Conservation (phyloP, 2,329 filamentous ascomycete genomes). For the Achaetomium macrosporum region DNA sequence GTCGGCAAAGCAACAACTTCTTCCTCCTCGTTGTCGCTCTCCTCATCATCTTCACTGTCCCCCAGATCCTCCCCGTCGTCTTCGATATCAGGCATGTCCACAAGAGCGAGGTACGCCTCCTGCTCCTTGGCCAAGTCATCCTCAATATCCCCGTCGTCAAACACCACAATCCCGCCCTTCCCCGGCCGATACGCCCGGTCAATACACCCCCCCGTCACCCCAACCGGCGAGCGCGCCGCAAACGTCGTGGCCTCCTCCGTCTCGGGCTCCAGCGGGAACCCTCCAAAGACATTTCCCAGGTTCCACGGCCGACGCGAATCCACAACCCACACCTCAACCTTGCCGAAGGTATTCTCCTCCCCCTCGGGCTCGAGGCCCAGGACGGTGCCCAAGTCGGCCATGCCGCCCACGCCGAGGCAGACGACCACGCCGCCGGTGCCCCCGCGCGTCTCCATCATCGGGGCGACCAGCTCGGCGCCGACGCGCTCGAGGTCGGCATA, state of each 20-base stretch:
- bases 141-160: conserved; percentile 93
- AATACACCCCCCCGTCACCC: conserved; percentile 69
- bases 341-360: conserved; percentile 66
- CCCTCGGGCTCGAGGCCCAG: conserved; percentile 67
- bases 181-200: conserved; percentile 67
- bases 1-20: conserved; percentile 36
- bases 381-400: conserved; percentile 78
- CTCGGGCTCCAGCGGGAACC: conserved; percentile 52
- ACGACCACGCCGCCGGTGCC: conserved; percentile 85
- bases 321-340: conserved; percentile 93
- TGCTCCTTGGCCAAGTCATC: conserved; percentile 69
- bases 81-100: conserved; percentile 86
- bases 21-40: conserved; percentile 47
- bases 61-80: conserved; percentile 62
- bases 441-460: conserved; percentile 80
- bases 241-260: conserved; percentile 42
- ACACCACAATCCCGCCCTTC: conserved; percentile 84
- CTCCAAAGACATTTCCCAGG: conserved; percentile 84
- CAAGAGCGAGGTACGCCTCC: conserved; percentile 76
- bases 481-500: conserved; percentile 83
- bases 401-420: conserved; percentile 85
- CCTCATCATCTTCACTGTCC: conserved; percentile 52
- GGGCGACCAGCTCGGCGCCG: conserved; percentile 70
- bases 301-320: conserved; percentile 94
- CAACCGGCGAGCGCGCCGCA: conserved; percentile 50